Percentiles rank a stretch among this genome's conserved stretches.
Evolutionary conservation across 306 rosid species (phyloP).

Genomic region (Quercus rubra): DNA sequence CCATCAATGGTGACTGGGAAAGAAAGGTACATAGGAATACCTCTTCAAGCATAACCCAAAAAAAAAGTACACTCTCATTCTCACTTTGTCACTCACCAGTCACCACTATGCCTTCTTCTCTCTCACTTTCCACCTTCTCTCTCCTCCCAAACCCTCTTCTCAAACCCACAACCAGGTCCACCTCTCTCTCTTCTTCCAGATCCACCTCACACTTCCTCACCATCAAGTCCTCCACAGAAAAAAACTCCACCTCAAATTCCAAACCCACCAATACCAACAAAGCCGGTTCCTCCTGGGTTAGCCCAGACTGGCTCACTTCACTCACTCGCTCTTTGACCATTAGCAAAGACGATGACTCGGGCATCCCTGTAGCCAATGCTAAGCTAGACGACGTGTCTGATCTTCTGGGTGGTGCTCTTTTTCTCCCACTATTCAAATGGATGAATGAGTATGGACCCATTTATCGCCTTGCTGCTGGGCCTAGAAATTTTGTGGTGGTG

Average conservation of each 20-base stretch:
- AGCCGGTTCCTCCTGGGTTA: constrained; percentile 76
- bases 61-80: too few species aligned
- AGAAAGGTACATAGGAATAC: neutral
- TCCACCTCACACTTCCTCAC: constrained; percentile 25
- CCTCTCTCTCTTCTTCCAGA: constrained; percentile 2
- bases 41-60: too few species aligned
- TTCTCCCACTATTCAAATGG: constrained; percentile 85
- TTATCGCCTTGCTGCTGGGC: constrained; percentile 86
- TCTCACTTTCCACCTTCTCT: constrained; percentile 34
- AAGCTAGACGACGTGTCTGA: constrained; percentile 91
- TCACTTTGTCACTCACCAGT: neutral
- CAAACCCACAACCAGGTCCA: constrained; percentile 6
- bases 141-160: constrained; percentile 19
- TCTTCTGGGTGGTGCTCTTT: constrained; percentile 89
- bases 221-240: constrained; percentile 51
- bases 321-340: constrained; percentile 49
- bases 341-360: constrained; percentile 56
- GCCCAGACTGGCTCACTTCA: constrained; percentile 95
- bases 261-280: constrained; percentile 20
- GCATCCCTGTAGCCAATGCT: constrained; percentile 72
- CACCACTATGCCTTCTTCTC: constrained; percentile 40
- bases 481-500: constrained; percentile 83
- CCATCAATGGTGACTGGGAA: neutral
- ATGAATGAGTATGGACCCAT: constrained; percentile 83
- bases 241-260: constrained; percentile 18